A percentile compares a stretch with the other conserved stretches of the same genome.
Evolutionary conservation across 768 basidiomycete genomes (phyloP).

Genomic region (Paxillus rubicundulus): DNA sequence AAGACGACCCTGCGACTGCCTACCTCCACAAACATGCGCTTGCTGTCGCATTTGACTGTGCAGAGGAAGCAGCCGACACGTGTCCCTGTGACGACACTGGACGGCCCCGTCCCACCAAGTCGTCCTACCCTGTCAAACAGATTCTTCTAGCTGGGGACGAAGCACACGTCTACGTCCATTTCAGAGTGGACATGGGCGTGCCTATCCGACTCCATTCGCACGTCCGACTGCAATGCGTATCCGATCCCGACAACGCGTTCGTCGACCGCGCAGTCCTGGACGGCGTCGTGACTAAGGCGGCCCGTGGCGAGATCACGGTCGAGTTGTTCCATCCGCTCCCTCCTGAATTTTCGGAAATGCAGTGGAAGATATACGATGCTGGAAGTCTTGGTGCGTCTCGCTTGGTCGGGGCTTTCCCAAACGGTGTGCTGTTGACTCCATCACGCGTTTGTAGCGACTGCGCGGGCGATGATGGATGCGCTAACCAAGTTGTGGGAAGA

Average conservation of each 20-base stretch:
- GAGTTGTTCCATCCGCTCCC: constrained; percentile 56
- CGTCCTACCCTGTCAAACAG: constrained; percentile 31
- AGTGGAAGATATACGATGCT: constrained; percentile 64
- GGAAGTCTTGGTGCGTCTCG: constrained; percentile 50
- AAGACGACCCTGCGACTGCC: constrained; percentile 22
- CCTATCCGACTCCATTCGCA: constrained; percentile 61
- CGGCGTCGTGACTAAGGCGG: constrained; percentile 54
- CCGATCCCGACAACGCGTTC: constrained; percentile 50
- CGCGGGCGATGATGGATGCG: constrained; percentile 65
- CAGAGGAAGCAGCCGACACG: constrained; percentile 63
- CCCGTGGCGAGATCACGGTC: constrained; percentile 53
- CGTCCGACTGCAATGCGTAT: constrained; percentile 58
- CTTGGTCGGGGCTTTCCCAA: background rate
- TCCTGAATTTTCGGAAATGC: constrained; percentile 56
- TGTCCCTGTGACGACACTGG: constrained; percentile 69
- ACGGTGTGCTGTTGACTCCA: constrained; percentile 2
- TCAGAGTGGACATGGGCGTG: constrained; percentile 53
- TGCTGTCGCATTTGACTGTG: constrained; percentile 58
- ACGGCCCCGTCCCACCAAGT: constrained; percentile 43
- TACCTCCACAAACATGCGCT: constrained; percentile 58
- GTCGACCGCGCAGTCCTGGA: constrained; percentile 49
- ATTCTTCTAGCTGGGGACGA: constrained; percentile 28
- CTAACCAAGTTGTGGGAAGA: constrained; percentile 46
- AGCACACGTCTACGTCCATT: constrained; percentile 45
- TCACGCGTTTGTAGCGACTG: constrained; percentile 43